Percentiles rank a stretch among this genome's conserved stretches.
Evolutionary conservation across 345 rosid species (phyloP).

Genomic region (Eucalyptus dawsonii): DNA sequence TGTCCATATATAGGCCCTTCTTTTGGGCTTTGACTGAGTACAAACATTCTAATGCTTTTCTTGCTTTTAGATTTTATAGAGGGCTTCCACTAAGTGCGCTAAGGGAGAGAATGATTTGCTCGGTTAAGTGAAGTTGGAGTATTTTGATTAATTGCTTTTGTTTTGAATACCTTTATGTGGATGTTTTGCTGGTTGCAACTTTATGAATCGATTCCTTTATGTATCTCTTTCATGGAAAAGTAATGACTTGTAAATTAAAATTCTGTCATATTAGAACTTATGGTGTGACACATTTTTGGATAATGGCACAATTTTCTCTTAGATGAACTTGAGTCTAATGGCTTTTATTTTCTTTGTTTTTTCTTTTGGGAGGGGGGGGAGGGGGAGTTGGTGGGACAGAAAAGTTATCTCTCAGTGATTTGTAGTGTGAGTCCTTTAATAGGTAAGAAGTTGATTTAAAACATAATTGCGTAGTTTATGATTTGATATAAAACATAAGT

Average conservation of each 20-base stretch:
- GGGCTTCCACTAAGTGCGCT: slow-evolving; percentile 18
- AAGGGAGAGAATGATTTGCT: slow-evolving; percentile 80
- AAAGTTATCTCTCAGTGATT: not conserved
- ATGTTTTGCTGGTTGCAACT: not conserved
- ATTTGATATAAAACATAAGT: not conserved
- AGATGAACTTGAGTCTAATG: not conserved
- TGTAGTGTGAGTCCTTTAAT: not conserved
- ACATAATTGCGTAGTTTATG: not conserved
- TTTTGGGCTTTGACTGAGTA: no score
- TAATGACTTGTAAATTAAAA: not conserved
- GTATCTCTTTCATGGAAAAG: not conserved
- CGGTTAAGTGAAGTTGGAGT: slow-evolving; percentile 77
- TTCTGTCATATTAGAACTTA: not conserved
- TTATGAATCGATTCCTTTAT: not conserved
- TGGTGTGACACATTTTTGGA: not conserved
- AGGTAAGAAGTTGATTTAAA: not conserved
- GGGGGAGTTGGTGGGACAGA: not conserved
- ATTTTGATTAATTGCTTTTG: not conserved
- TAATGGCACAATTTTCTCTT: not conserved
- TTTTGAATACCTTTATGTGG: not conserved
- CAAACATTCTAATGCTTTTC: no score
- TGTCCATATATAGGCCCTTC: no score
- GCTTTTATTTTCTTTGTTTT: not conserved
- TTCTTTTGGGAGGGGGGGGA: no score
- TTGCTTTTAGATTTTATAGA: no score